A percentile compares a stretch with the other conserved stretches of the same genome.
phyloP scores from a whole-genome alignment of 257 asterid genomes.

The Scutellaria baicalensis region DNA sequence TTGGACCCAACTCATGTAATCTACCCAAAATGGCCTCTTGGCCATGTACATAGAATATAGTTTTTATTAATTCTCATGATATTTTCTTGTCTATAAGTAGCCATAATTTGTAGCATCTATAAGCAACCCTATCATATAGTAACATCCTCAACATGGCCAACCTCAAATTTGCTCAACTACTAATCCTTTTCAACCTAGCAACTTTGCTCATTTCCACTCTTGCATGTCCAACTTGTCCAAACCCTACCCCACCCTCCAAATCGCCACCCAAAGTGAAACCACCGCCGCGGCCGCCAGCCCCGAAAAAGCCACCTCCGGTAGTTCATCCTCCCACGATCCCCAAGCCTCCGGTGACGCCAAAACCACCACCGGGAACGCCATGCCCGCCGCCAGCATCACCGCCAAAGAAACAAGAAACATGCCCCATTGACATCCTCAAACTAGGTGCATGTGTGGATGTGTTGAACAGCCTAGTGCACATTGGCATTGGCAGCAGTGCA shows the following conservation, averaged over 20 bases:
- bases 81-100: constrained; percentile 17
- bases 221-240: constrained; percentile 54
- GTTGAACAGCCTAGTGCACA: constrained; percentile 43
- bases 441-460: constrained; percentile 38
- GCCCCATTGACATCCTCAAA: constrained; percentile 55
- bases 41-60: too few relatives aligned
- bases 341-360: not conserved
- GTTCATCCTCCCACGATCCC: constrained; percentile 13
- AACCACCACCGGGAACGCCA: constrained; percentile 23
- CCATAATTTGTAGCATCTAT: not conserved
- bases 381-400: constrained; percentile 13
- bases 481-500: constrained; percentile 45
- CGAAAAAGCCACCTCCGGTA: constrained; percentile 7
- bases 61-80: too few relatives aligned
- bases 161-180: not conserved
- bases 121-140: not conserved
- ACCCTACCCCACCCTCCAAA: constrained; percentile 22
- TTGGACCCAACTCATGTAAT: too few relatives aligned
- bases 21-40: too few relatives aligned
- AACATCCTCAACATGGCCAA: constrained; percentile 25
- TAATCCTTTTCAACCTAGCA: constrained; percentile 38
- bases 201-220: constrained; percentile 25
- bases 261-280: constrained; percentile 23
- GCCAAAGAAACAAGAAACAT: constrained; percentile 21
- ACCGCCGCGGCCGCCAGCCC: constrained; percentile 9